phyloP scores from a whole-genome alignment of 1,284 basidiomycete species.

The Volvariella volvacea region DNA sequence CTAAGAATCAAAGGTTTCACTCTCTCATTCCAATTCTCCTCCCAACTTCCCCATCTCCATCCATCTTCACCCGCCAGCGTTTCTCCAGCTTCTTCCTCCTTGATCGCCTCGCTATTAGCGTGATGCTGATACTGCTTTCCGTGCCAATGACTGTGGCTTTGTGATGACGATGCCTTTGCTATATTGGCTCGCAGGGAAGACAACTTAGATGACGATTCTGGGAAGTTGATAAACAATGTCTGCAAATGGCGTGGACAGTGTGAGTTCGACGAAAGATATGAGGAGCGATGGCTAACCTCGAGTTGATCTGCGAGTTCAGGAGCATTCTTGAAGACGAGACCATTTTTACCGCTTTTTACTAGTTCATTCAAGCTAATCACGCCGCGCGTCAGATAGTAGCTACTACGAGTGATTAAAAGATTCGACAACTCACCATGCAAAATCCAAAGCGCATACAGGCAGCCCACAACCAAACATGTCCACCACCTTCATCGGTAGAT shows the following conservation, averaged over 20 bases:
- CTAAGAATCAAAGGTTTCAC: constrained; percentile 58
- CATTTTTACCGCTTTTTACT: constrained; percentile 79
- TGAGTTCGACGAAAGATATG: not conserved
- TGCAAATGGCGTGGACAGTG: too few relatives aligned
- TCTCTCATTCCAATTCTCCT: constrained; percentile 74
- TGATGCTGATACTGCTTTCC: too few relatives aligned
- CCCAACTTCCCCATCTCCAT: constrained; percentile 73
- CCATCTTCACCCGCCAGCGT: constrained; percentile 14
- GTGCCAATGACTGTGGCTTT: not conserved
- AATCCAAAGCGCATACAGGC: constrained; percentile 88
- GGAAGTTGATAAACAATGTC: constrained; percentile 59
- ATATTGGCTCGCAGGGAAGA: not conserved
- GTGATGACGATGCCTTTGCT: not conserved
- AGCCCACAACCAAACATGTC: constrained; percentile 98
- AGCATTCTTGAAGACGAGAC: constrained; percentile 70
- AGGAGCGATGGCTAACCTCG: constrained; percentile 40
- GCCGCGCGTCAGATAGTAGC: not conserved
- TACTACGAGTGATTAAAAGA: constrained; percentile 4
- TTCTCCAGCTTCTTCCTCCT: too few relatives aligned
- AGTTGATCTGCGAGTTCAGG: constrained; percentile 68
- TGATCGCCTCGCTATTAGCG: too few relatives aligned
- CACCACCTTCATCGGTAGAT: constrained; percentile 99
- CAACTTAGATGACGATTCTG: constrained; percentile 30
- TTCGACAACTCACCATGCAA: constrained; percentile 61
- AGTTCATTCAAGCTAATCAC: constrained; percentile 73